Evolutionary conservation across 1,284 basidiomycete species (phyloP).

Genomic region (Neonothopanus nambi): DNA sequence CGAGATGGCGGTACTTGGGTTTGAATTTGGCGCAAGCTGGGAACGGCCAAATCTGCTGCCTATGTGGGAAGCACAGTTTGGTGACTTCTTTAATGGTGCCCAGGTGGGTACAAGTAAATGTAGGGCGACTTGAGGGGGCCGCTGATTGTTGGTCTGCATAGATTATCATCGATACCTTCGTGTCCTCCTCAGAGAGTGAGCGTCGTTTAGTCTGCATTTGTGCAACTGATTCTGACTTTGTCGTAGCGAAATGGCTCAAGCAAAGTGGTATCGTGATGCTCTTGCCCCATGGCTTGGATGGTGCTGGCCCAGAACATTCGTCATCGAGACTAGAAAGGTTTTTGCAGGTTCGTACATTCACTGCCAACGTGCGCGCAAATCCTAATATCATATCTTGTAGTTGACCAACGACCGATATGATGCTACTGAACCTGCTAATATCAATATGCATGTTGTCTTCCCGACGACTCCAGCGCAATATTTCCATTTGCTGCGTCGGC

Average conservation of each 20-base stretch:
- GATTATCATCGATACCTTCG: constrained; percentile 86
- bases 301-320: constrained; percentile 90
- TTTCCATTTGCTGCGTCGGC: constrained; percentile 85
- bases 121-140: not conserved
- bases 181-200: constrained; percentile 81
- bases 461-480: constrained; percentile 89
- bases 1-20: constrained; percentile 86
- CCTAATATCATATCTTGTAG: constrained; percentile 42
- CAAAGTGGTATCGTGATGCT: constrained; percentile 88
- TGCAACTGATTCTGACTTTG: not conserved
- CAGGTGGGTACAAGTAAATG: constrained; percentile 42
- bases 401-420: constrained; percentile 70
- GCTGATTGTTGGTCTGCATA: constrained; percentile 23
- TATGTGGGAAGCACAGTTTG: constrained; percentile 92
- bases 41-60: constrained; percentile 77
- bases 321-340: constrained; percentile 84
- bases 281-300: constrained; percentile 85
- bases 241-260: constrained; percentile 87
- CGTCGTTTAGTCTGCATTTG: constrained; percentile 4
- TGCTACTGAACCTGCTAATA: constrained; percentile 42
- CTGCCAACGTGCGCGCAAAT: too few species aligned
- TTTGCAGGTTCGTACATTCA: constrained; percentile 58
- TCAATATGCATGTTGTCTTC: constrained; percentile 82
- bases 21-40: constrained; percentile 89
- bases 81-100: constrained; percentile 91